Conservation (phyloP, 2,329 filamentous ascomycete species). For the Xylariaceae sp. region DNA sequence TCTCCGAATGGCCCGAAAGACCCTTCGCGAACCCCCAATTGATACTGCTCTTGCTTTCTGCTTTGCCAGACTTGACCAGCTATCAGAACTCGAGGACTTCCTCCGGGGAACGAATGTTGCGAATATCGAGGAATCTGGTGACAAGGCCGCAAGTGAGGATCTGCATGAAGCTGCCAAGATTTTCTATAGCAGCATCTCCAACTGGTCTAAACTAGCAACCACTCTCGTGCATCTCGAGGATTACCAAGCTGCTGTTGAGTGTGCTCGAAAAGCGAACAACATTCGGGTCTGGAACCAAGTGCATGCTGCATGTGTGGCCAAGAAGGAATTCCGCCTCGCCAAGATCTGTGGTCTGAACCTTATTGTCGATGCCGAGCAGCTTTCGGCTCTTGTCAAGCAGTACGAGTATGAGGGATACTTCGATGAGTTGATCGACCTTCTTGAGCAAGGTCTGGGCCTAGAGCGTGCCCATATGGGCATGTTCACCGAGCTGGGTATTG, state of each 20-base stretch:
- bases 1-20: conserved; percentile 96
- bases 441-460: conserved; percentile 91
- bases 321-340: conserved; percentile 98
- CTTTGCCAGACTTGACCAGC: conserved; percentile 86
- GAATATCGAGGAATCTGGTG: conserved; percentile 92
- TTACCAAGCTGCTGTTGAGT: conserved; percentile 96
- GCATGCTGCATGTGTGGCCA: conserved; percentile 89
- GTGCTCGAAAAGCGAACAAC: conserved; percentile 96
- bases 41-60: conserved; percentile 93
- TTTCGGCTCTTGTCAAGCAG: conserved; percentile 88
- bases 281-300: conserved; percentile 99
- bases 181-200: conserved; percentile 96
- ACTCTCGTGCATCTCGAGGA: conserved; percentile 96
- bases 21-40: conserved; percentile 84
- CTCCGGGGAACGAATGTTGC: conserved; percentile 88
- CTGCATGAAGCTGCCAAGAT: conserved; percentile 97
- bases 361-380: conserved; percentile 94
- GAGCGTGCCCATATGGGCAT: conserved; percentile 94
- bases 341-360: conserved; percentile 98
- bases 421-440: conserved; percentile 89
- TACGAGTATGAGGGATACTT: conserved; percentile 98
- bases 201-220: conserved; percentile 98
- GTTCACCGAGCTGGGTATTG: conserved; percentile 91
- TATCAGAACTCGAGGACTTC: conserved; percentile 94
- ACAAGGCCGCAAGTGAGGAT: conserved; percentile 95